phyloP scores from a whole-genome alignment of 306 rosid species.

The Pyrus betulifolia region DNA sequence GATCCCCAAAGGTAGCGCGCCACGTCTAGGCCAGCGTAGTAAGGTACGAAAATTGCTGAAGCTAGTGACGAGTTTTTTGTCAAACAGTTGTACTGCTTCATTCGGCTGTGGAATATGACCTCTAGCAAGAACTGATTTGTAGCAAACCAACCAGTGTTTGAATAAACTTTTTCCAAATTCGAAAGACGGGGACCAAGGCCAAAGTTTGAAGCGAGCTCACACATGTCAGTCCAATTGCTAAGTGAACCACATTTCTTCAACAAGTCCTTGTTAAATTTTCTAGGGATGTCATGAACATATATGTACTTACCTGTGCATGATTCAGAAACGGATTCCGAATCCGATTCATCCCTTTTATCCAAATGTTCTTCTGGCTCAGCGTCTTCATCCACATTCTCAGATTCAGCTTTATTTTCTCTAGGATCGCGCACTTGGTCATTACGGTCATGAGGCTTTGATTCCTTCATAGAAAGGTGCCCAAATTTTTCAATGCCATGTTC shows the following conservation, averaged over 20 bases:
- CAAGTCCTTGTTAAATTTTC: constrained; percentile 28
- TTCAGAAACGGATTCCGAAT: not conserved
- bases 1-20: constrained; percentile 35
- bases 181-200: constrained; percentile 35
- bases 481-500: not conserved
- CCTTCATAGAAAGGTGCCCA: not conserved
- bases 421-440: not conserved
- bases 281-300: constrained; percentile 32
- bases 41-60: constrained; percentile 37
- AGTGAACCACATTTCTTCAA: constrained; percentile 19
- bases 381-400: not conserved
- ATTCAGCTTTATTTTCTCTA: not conserved
- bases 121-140: constrained; percentile 42
- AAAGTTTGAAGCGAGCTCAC: constrained; percentile 17
- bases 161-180: constrained; percentile 4
- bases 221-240: constrained; percentile 37
- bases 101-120: constrained; percentile 36
- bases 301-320: constrained; percentile 31
- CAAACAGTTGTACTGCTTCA: constrained; percentile 39
- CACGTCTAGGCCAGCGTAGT: constrained; percentile 42
- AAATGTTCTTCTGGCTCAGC: not conserved
- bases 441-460: not conserved
- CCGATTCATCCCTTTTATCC: not conserved
- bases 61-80: constrained; percentile 35
- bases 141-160: constrained; percentile 30